Evolutionary conservation across 192 early-diverging fungal genomes (phyloP).

Genomic region (Haplosporangium gracile): DNA sequence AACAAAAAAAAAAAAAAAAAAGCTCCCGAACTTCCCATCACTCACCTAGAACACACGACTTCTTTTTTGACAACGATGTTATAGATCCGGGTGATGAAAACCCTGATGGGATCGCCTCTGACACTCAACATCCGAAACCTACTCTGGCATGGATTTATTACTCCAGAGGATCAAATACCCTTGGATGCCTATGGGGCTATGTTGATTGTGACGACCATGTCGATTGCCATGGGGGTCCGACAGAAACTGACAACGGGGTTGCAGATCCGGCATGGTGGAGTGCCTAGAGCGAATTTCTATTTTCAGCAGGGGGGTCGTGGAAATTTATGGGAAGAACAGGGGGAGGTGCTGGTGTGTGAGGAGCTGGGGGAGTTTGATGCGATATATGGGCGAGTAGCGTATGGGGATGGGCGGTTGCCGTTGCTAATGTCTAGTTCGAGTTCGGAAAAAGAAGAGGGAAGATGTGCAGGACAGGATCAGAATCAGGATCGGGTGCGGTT

Average conservation of each 20-base stretch:
- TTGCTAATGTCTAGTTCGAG: not conserved
- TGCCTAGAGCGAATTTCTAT: not conserved
- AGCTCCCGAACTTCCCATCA: too few species aligned
- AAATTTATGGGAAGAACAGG: not conserved
- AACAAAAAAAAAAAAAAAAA: too few species aligned
- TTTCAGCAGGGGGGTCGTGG: not conserved
- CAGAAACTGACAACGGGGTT: not conserved
- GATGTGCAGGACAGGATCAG: not conserved
- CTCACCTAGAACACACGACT: not conserved
- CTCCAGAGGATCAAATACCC: constrained; percentile 28
- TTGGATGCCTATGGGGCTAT: constrained; percentile 49
- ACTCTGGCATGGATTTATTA: constrained; percentile 55
- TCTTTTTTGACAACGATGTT: not conserved
- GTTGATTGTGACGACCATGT: constrained; percentile 41
- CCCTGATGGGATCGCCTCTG: constrained; percentile 35
- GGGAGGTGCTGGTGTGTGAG: not conserved
- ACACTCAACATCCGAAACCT: constrained; percentile 51
- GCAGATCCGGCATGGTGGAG: constrained; percentile 4
- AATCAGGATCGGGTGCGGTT: not conserved
- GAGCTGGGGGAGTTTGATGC: constrained; percentile 8
- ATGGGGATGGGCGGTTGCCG: not conserved
- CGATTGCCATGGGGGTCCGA: not conserved
- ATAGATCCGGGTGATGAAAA: constrained; percentile 33
- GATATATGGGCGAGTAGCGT: constrained; percentile 14
- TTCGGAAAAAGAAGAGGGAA: not conserved